Conservation (phyloP, 768 basidiomycete genomes). For the Trametes cinnabarina region DNA sequence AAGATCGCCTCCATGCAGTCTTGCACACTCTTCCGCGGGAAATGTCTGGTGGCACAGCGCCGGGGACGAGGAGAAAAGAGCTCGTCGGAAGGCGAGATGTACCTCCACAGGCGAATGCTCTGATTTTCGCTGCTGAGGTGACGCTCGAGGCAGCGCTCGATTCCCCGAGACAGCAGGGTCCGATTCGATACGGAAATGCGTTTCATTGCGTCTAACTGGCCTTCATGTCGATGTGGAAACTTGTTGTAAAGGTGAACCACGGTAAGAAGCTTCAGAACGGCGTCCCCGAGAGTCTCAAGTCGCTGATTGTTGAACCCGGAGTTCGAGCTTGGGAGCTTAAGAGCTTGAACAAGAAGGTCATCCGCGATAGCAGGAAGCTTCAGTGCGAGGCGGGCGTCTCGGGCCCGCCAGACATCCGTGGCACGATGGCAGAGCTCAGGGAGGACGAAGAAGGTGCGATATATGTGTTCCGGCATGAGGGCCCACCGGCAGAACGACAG, state of each 20-base stretch:
- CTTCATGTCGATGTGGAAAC: conserved; percentile 78
- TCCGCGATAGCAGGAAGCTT: conserved; percentile 59
- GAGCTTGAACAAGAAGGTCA: conserved; percentile 64
- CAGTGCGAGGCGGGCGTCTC: conserved; percentile 49
- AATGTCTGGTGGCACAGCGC: conserved; percentile 43
- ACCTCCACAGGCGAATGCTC: conserved; percentile 58
- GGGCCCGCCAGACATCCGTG: conserved; percentile 62
- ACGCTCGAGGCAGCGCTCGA: conserved; percentile 57
- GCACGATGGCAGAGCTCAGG: conserved; percentile 68
- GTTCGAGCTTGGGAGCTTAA: conserved; percentile 66
- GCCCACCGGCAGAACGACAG: conserved; percentile 51
- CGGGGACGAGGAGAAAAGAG: conserved; percentile 26
- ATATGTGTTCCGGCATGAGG: conserved; percentile 50
- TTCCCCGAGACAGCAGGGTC: conserved; percentile 65
- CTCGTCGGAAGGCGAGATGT: conserved; percentile 41
- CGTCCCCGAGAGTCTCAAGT: conserved; percentile 84
- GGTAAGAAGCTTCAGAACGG: conserved; percentile 72
- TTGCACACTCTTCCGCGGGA: conserved; percentile 71
- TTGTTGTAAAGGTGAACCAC: conserved; percentile 77
- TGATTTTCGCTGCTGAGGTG: conserved; percentile 62
- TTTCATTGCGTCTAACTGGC: conserved; percentile 69
- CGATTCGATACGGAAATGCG: conserved; percentile 67
- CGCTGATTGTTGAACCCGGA: conserved; percentile 79
- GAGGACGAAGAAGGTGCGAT: conserved; percentile 52
- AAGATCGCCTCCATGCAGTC: conserved; percentile 88